Percentiles rank a stretch among this genome's conserved stretches.
Evolutionary conservation across 2,329 filamentous ascomycete genomes (phyloP).

Genomic region (Rhynchosporium agropyri): DNA sequence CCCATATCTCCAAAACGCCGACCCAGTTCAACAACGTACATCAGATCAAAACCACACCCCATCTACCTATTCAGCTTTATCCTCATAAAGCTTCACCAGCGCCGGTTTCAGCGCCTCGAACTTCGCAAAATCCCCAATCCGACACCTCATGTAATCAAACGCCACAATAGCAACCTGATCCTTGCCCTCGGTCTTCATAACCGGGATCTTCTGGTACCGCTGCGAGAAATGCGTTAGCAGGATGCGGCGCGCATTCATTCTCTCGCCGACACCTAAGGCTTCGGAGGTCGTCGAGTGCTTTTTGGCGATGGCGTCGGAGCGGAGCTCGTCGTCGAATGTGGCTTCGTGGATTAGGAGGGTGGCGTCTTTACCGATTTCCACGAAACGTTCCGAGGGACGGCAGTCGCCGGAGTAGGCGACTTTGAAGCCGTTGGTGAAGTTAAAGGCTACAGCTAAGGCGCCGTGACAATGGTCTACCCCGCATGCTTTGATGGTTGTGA

Average conservation of each 20-base stretch:
- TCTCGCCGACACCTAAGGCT: conserved; percentile 73
- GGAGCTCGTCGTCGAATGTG: conserved; percentile 88
- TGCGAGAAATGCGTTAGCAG: conserved; percentile 95
- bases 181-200: conserved; percentile 47
- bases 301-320: conserved; percentile 79
- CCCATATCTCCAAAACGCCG: conserved; percentile 1
- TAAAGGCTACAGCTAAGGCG: conserved; percentile 75
- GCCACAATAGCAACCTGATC: conserved; percentile 71
- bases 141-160: conserved; percentile 79
- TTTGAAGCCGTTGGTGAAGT: conserved; percentile 79
- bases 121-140: conserved; percentile 69
- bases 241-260: conserved; percentile 79
- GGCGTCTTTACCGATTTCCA: conserved; percentile 68
- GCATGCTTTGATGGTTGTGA: conserved; percentile 68
- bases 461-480: conserved; percentile 78
- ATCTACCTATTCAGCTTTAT: conserved; percentile 30
- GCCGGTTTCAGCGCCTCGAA: conserved; percentile 65
- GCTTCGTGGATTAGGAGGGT: conserved; percentile 94
- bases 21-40: background rate
- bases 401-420: conserved; percentile 95
- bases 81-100: conserved; percentile 58
- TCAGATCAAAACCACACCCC: background rate
- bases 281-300: conserved; percentile 88
- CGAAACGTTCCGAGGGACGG: conserved; percentile 73
- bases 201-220: conserved; percentile 64